A percentile compares a stretch with the other conserved stretches of the same genome.
These are phyloP conservation scores for Yamadazyma phyllophila DNA, from an alignment of 805 yeast genomes.

Conservation along the genomic window DNA sequence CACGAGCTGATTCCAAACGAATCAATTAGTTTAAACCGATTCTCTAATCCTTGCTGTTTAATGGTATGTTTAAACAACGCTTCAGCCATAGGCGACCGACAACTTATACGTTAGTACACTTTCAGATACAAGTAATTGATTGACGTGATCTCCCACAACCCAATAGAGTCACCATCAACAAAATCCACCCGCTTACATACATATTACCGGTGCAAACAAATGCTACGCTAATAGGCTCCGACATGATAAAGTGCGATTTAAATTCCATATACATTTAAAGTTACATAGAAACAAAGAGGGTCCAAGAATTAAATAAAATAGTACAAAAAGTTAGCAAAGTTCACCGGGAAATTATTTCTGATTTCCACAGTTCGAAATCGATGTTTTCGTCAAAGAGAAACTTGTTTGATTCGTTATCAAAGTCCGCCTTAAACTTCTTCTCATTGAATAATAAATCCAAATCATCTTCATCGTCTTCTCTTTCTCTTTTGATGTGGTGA, in stretches of 20 bases:
- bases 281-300: neutral
- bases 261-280: neutral
- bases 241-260: neutral
- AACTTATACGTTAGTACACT: conserved; percentile 35
- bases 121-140: no score
- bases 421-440: conserved; percentile 27
- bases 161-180: no score
- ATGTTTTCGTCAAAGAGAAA: conserved; percentile 18
- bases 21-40: conserved; percentile 59
- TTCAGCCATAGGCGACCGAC: conserved; percentile 98
- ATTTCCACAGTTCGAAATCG: conserved; percentile 13
- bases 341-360: conserved; percentile 7
- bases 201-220: conserved; percentile 91
- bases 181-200: conserved; percentile 36
- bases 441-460: conserved; percentile 37
- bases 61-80: conserved; percentile 78
- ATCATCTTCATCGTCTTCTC: conserved; percentile 27
- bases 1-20: conserved; percentile 88
- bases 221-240: conserved; percentile 48
- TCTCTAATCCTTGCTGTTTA: conserved; percentile 41
- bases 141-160: no score
- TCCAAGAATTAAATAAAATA: neutral
- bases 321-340: neutral
- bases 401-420: conserved; percentile 13
- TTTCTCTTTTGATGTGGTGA: conserved; percentile 19